phyloP scores from a whole-genome alignment of 345 rosid species.

The Sapria himalayana region DNA sequence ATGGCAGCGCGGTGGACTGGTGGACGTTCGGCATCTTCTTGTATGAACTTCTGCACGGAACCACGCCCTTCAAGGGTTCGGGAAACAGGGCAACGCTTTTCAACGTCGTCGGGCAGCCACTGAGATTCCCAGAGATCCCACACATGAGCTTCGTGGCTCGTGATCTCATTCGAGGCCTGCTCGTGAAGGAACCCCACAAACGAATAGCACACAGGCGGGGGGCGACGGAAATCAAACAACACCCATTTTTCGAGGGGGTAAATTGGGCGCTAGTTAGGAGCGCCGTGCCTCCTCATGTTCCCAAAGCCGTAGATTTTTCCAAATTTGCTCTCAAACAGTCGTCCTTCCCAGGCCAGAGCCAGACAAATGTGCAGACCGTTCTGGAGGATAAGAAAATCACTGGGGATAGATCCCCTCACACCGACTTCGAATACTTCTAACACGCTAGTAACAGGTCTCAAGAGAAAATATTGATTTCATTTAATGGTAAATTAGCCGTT shows the following conservation, averaged over 20 bases:
- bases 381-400: no score
- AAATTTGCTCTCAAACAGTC: constrained; percentile 32
- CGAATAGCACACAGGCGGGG: constrained; percentile 68
- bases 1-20: constrained; percentile 96
- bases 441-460: no score
- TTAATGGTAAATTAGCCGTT: no score
- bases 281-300: constrained; percentile 66
- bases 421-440: no score
- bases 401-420: no score
- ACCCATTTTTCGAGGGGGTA: constrained; percentile 72
- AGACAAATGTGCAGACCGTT: no score
- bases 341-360: constrained; percentile 9
- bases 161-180: constrained; percentile 55
- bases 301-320: constrained; percentile 55
- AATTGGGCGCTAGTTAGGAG: constrained; percentile 83
- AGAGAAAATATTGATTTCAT: no score
- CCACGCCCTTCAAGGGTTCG: constrained; percentile 76
- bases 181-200: constrained; percentile 69
- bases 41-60: constrained; percentile 63
- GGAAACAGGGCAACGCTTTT: constrained; percentile 79
- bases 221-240: constrained; percentile 83
- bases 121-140: constrained; percentile 59
- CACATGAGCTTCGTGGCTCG: constrained; percentile 45
- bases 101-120: constrained; percentile 71
- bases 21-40: constrained; percentile 83